Base-by-base conservation (phyloP, 192 early-diverging fungal species). In the Coemansia javaensis region DNA sequence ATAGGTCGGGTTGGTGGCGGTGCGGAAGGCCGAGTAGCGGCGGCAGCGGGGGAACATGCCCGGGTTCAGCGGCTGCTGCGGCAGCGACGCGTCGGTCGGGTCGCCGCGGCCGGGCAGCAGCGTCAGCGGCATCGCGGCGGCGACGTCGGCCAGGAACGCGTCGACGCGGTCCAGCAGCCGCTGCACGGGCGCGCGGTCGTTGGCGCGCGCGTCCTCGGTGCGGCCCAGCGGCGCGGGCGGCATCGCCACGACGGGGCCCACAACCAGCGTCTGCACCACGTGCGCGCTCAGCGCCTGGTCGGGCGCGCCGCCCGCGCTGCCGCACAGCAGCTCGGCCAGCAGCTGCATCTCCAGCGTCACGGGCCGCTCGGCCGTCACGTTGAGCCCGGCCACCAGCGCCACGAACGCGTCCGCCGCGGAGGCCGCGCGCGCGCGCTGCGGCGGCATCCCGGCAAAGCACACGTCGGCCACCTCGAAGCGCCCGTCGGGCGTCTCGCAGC, bases 381-480 rank as follows among this genome's bases (percentile, higher is more conserved):
- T 80, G 16, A 98, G 55, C 4, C 94, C 93, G 4, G 90, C 90
- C 1, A 93, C 67, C 30, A 96, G 36, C 7, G 89, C 93, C 15
- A 98, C 77, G 47, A 75, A 90, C 47, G 71, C 72, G 44, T 84
- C 80, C 23, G 38, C 23, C 7, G 31, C n/a, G 18, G 58, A 59
- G 40, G 63, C 44, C 21, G n/a, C 28, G 2, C 21, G 15, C 15
- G 53, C 47, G 11, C 50, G 44, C 56, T 89, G 89, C 17, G 77
- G 67, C 0, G 79, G 62, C 38, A 85, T 56, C 6, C 79, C 78
- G 4, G 91, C 79, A 66, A 79, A 89, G 63, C 87, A 92, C 25
- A 93, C 47, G 47, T 95, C 92, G 5, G 79, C 50, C 3, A 90
- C 89, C 44, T 94, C 85, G 63, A 98, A 98, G 21, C 84, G 78